Evolutionary conservation across 768 basidiomycete species (phyloP).

Genomic region (Inosperma sp.): DNA sequence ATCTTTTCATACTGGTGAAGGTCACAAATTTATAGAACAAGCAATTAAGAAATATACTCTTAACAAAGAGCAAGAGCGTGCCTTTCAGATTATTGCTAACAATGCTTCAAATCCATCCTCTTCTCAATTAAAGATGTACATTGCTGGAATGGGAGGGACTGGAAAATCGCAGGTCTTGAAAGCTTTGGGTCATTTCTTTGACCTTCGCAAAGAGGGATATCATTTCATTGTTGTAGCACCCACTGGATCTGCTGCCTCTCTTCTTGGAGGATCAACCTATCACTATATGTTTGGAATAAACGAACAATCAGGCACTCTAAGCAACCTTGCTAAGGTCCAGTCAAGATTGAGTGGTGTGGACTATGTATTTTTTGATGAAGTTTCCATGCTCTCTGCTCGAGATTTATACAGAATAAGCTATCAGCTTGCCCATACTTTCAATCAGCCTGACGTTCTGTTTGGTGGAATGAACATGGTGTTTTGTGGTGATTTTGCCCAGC

Average conservation of each 20-base stretch:
- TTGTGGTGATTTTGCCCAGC: too few species aligned
- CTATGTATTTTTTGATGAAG: conserved; percentile 39
- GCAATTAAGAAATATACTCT: neutral
- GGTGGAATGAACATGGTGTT: too few species aligned
- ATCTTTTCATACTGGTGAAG: neutral
- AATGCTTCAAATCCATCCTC: conserved; percentile 12
- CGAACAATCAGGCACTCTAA: neutral
- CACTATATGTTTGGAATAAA: conserved; percentile 12
- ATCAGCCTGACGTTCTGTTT: too few species aligned
- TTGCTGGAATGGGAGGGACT: too few species aligned
- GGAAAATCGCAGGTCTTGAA: conserved; percentile 15
- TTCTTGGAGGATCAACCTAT: conserved; percentile 20
- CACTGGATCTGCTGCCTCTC: too few species aligned
- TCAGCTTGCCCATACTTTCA: conserved; percentile 12
- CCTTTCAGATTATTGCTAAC: conserved; percentile 24
- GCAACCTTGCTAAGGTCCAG: conserved; percentile 7
- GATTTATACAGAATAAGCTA: conserved; percentile 24
- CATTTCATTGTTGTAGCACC: conserved; percentile 22
- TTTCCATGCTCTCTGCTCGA: too few species aligned
- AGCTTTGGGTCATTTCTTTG: conserved; percentile 24
- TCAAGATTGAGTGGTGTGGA: conserved; percentile 26
- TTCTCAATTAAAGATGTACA: conserved; percentile 18
- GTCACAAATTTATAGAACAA: neutral
- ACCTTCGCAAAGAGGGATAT: conserved; percentile 21
- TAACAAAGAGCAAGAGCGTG: conserved; percentile 19